Conservation (phyloP, 441 rosid species). For the Euphorbia corollata region DNA sequence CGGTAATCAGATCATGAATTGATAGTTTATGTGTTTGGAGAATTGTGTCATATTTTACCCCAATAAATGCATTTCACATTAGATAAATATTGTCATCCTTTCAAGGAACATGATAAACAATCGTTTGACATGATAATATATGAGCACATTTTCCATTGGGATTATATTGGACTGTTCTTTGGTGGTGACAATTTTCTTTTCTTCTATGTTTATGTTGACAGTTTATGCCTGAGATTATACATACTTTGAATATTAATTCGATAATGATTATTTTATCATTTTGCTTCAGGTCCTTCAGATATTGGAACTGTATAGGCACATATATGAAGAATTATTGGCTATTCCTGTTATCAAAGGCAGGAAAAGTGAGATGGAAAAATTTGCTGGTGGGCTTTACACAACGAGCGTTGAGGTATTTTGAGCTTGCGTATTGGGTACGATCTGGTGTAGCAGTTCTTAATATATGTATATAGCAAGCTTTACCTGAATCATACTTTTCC, state of each 20-base stretch:
- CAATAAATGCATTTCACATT: too few species aligned
- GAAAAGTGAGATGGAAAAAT: slow-evolving; percentile 96
- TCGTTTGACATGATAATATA: neutral
- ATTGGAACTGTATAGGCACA: slow-evolving; percentile 77
- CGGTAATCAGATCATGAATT: too few species aligned
- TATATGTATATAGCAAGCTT: neutral
- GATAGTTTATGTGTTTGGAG: too few species aligned
- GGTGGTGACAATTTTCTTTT: too few species aligned
- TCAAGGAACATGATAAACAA: neutral
- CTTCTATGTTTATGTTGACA: neutral
- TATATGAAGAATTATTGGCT: slow-evolving; percentile 90
- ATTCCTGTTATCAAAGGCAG: slow-evolving; percentile 86
- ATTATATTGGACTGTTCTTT: neutral
- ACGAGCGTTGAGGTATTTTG: slow-evolving; percentile 82
- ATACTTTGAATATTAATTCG: neutral
- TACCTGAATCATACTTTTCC: slow-evolving; percentile 12
- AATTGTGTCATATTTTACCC: too few species aligned
- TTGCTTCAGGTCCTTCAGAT: slow-evolving; percentile 72
- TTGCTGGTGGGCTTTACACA: slow-evolving; percentile 97
- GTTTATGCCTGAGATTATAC: neutral
- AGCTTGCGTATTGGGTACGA: neutral
- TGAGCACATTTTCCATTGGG: neutral
- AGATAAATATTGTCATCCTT: neutral
- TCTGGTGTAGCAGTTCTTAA: neutral
- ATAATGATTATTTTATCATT: neutral